Conservation (phyloP, 2,329 filamentous ascomycete species). For the Monascus ruber region DNA sequence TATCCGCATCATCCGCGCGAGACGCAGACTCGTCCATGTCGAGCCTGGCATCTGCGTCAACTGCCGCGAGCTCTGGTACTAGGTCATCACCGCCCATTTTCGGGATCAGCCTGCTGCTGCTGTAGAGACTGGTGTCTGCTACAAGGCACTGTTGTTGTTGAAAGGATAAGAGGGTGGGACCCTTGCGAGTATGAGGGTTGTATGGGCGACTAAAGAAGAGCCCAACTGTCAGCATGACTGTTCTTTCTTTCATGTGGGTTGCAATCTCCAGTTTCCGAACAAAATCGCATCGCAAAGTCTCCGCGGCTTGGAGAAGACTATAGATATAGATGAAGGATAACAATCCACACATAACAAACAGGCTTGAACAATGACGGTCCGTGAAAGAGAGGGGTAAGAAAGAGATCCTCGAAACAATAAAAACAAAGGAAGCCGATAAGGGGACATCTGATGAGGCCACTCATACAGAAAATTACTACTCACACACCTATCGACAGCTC, state of each 20-base stretch:
- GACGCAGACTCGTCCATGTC: conserved; percentile 14
- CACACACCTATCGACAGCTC: too few relatives aligned
- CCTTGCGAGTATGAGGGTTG: conserved; percentile 18
- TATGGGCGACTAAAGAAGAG: conserved; percentile 28
- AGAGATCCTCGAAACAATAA: too few relatives aligned
- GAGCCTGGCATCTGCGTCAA: conserved; percentile 15
- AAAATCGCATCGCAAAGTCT: too few relatives aligned
- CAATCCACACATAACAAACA: too few relatives aligned
- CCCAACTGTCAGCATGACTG: conserved; percentile 26
- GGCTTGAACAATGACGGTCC: too few relatives aligned
- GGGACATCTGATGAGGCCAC: too few relatives aligned
- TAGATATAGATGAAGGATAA: too few relatives aligned
- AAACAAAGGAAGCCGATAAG: too few relatives aligned
- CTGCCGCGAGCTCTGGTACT: conserved; percentile 13
- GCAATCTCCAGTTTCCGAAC: not conserved
- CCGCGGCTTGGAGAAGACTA: too few relatives aligned
- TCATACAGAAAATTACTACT: too few relatives aligned
- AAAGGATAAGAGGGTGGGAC: conserved; percentile 26
- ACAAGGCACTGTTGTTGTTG: conserved; percentile 24
- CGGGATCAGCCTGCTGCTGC: conserved; percentile 13
- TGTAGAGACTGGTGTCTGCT: conserved; percentile 14
- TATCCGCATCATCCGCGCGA: conserved; percentile 12
- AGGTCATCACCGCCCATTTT: conserved; percentile 11
- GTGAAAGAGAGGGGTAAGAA: too few relatives aligned
- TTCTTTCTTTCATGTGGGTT: conserved; percentile 3